Evolutionary conservation across 2,329 filamentous ascomycete species (phyloP).

Genomic region (Colletotrichum aenigma): DNA sequence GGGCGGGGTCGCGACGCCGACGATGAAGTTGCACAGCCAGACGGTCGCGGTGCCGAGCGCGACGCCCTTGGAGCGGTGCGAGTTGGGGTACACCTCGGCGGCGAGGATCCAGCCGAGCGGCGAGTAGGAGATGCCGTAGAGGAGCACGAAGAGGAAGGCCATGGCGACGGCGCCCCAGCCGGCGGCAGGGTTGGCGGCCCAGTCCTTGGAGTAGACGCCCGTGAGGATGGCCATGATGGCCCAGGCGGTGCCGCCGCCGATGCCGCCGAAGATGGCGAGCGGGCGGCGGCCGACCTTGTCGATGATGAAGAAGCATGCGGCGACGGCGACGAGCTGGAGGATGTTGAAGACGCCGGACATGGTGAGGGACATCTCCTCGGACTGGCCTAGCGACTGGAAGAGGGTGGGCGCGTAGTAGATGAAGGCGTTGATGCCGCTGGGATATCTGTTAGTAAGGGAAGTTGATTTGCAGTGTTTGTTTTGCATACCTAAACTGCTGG

Average conservation of each 20-base stretch:
- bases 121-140: slow-evolving; percentile 31
- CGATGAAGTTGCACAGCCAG: slow-evolving; percentile 56
- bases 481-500: slow-evolving; percentile 20
- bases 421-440: slow-evolving; percentile 26
- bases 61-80: slow-evolving; percentile 20
- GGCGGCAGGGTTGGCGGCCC: not conserved
- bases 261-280: slow-evolving; percentile 32
- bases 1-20: slow-evolving; percentile 50
- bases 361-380: slow-evolving; percentile 30
- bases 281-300: slow-evolving; percentile 44
- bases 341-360: slow-evolving; percentile 39
- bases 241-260: slow-evolving; percentile 24
- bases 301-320: slow-evolving; percentile 37
- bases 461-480: accelerated
- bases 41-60: slow-evolving; percentile 45
- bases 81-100: slow-evolving; percentile 3
- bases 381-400: slow-evolving; percentile 30
- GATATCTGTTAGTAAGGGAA: not conserved
- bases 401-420: slow-evolving; percentile 32
- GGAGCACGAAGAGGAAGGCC: slow-evolving; percentile 31
- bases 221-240: slow-evolving; percentile 7
- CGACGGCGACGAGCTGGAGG: slow-evolving; percentile 33
- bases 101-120: not conserved
- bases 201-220: not conserved
- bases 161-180: slow-evolving; percentile 13